Percentiles rank a stretch among this genome's conserved stretches.
These are phyloP conservation scores for Colletotrichum limetticola DNA, from an alignment of 2,329 filamentous ascomycete genomes.

Conservation along the genomic window DNA sequence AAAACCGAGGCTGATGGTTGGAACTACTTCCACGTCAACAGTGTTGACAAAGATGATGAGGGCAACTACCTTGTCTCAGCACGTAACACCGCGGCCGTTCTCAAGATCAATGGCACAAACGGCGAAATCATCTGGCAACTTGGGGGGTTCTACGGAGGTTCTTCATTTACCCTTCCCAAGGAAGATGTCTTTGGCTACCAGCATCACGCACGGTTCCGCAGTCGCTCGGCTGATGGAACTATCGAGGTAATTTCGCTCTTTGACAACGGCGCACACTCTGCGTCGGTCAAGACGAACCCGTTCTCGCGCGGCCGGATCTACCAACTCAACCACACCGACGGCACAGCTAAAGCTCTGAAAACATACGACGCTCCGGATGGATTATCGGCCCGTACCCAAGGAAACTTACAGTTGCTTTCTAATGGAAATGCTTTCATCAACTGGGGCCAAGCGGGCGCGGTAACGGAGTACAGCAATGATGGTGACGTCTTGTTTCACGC, in stretches of 20 bases:
- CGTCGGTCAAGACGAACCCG: constrained; percentile 34
- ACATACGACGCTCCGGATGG: constrained; percentile 32
- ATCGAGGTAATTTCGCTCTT: constrained; percentile 64
- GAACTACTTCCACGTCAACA: constrained; percentile 69
- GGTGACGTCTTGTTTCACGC: constrained; percentile 37
- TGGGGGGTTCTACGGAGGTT: constrained; percentile 53
- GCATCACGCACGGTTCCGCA: constrained; percentile 60
- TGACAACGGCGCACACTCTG: constrained; percentile 54
- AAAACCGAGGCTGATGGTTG: constrained; percentile 48
- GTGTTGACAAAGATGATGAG: constrained; percentile 59
- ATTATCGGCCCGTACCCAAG: constrained; percentile 35
- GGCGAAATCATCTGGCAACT: constrained; percentile 65
- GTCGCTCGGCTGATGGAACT: constrained; percentile 49
- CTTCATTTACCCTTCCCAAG: constrained; percentile 49
- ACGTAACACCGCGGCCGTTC: constrained; percentile 57
- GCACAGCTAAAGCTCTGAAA: constrained; percentile 21
- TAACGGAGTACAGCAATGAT: constrained; percentile 54
- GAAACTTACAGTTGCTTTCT: constrained; percentile 44
- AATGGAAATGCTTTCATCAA: constrained; percentile 58
- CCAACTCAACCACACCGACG: constrained; percentile 31
- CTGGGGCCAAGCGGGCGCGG: constrained; percentile 60
- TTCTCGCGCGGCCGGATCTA: constrained; percentile 30
- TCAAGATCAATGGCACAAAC: constrained; percentile 57
- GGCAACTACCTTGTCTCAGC: constrained; percentile 66
- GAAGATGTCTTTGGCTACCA: constrained; percentile 59